These are phyloP conservation scores for Xylaria sp. DNA, from an alignment of 2,329 filamentous ascomycete genomes.

Conservation along the genomic window DNA sequence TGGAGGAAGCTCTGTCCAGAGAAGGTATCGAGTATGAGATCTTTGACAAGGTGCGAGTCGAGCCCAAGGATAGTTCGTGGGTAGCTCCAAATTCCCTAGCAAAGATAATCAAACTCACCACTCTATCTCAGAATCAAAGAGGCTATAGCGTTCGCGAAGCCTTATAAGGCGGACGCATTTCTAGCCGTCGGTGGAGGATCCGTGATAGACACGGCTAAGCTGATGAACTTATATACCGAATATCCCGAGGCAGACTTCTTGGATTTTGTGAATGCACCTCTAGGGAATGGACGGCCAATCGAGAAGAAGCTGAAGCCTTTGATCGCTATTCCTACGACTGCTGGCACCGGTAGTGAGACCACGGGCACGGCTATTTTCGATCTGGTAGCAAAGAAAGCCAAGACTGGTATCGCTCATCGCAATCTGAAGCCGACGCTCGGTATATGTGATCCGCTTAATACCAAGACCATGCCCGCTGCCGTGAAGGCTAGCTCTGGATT, in stretches of 20 bases:
- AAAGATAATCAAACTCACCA: conserved; percentile 25
- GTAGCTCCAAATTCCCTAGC: conserved; percentile 47
- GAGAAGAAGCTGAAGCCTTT: conserved; percentile 77
- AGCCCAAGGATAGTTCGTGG: conserved; percentile 94
- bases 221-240: conserved; percentile 96
- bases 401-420: conserved; percentile 95
- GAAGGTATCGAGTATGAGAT: conserved; percentile 86
- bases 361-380: conserved; percentile 99
- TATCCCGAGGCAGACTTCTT: conserved; percentile 94
- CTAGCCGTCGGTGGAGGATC: conserved; percentile 92
- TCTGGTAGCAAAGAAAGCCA: conserved; percentile 86
- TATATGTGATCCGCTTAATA: conserved; percentile 88
- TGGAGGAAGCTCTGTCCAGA: conserved; percentile 78
- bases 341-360: conserved; percentile 90
- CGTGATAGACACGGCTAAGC: conserved; percentile 97
- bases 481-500: conserved; percentile 93
- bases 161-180: conserved; percentile 85
- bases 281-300: conserved; percentile 85
- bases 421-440: conserved; percentile 95
- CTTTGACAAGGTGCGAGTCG: conserved; percentile 82
- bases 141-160: conserved; percentile 87
- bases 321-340: conserved; percentile 85
- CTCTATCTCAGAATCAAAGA: conserved; percentile 74
- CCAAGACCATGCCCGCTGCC: conserved; percentile 92
- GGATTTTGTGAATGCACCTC: conserved; percentile 96